Percentiles rank a stretch among this genome's conserved stretches.
phyloP scores from a whole-genome alignment of 805 yeast genomes.

The Debaryomyces tyrocola region DNA sequence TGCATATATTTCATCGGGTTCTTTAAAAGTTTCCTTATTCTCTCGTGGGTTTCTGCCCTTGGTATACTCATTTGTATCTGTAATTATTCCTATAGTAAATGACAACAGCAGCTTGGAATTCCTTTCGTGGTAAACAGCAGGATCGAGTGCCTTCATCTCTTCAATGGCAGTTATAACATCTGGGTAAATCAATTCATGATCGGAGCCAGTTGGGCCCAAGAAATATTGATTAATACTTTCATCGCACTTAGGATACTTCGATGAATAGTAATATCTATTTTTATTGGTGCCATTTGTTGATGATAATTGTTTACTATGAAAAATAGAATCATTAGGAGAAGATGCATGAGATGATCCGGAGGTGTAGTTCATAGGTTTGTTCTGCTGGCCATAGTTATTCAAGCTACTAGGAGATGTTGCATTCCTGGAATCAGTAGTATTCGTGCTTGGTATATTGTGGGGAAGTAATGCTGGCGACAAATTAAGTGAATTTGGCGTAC shows the following conservation, averaged over 20 bases:
- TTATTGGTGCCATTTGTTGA: neutral
- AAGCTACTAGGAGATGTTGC: neutral
- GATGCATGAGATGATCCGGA: constrained; percentile 15
- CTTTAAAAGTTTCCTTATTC: constrained; percentile 35
- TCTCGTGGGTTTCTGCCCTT: constrained; percentile 15
- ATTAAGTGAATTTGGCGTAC: constrained; percentile 36
- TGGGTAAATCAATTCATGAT: constrained; percentile 51
- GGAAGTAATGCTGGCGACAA: constrained; percentile 41
- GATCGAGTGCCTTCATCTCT: constrained; percentile 37
- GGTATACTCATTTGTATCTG: constrained; percentile 32
- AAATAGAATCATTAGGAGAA: constrained; percentile 9
- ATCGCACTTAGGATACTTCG: constrained; percentile 49
- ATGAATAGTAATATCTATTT: constrained; percentile 11
- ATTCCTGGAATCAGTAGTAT: neutral
- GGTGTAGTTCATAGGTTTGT: constrained; percentile 18
- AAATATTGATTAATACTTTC: constrained; percentile 65
- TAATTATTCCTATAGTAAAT: constrained; percentile 47
- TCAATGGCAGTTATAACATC: constrained; percentile 53
- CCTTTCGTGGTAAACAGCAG: constrained; percentile 37
- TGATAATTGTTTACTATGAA: constrained; percentile 1
- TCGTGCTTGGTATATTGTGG: constrained; percentile 13
- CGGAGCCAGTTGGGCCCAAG: constrained; percentile 52
- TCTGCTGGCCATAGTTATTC: constrained; percentile 7
- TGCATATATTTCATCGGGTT: constrained; percentile 79
- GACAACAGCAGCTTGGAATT: constrained; percentile 45